These are phyloP conservation scores for Eucalyptus sp. DNA, from an alignment of 345 rosid species.

Conservation along the genomic window DNA sequence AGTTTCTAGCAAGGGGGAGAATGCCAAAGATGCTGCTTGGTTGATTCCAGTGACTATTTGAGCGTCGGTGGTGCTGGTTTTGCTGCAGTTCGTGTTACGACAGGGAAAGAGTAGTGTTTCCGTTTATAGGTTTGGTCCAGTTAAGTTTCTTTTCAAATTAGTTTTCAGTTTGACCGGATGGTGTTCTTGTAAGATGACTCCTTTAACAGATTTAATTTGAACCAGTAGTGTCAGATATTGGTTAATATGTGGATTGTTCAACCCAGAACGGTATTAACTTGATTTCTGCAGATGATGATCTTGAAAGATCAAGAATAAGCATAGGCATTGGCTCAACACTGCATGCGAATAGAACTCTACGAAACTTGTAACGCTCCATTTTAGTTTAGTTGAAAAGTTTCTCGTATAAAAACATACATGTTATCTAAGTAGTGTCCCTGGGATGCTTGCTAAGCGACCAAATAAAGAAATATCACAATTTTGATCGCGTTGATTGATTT, in stretches of 20 bases:
- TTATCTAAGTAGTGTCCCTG: rapidly evolving
- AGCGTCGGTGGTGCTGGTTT: neutral
- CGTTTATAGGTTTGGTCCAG: neutral
- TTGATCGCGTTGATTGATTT: neutral
- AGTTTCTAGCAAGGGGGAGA: neutral
- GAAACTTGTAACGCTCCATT: neutral
- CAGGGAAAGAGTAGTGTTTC: neutral
- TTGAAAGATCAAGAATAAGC: neutral
- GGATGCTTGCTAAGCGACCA: neutral
- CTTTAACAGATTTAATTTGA: neutral
- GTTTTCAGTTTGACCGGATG: neutral
- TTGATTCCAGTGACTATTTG: neutral
- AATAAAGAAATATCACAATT: neutral
- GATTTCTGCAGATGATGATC: neutral
- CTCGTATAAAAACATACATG: neutral
- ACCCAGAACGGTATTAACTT: neutral
- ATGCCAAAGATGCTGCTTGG: neutral
- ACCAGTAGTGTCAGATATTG: neutral
- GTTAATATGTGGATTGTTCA: neutral
- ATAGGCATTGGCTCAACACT: neutral
- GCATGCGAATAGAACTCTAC: neutral
- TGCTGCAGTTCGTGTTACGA: neutral
- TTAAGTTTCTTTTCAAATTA: neutral
- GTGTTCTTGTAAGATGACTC: neutral
- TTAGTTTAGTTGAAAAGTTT: neutral